Conservation (phyloP, 139 green algal species). For the Volvox africanus region DNA sequence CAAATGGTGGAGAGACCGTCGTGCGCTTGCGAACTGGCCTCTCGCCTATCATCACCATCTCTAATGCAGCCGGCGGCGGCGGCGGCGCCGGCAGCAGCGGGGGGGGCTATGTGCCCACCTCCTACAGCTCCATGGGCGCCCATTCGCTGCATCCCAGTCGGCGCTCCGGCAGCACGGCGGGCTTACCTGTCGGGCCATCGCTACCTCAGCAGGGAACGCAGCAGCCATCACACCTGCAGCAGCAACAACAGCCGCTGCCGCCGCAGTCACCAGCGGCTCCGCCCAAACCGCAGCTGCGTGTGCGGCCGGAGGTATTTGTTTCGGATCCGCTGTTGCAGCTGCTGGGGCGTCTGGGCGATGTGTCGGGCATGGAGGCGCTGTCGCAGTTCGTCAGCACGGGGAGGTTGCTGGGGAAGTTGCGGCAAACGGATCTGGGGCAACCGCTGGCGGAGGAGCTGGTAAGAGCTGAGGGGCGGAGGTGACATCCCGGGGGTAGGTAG, state of each 20-base stretch:
- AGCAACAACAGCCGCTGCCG: neutral
- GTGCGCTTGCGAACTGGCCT: slow-evolving; percentile 16
- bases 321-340: slow-evolving; percentile 8
- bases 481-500: no score
- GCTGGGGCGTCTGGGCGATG: slow-evolving; percentile 7
- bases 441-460: slow-evolving; percentile 29
- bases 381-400: neutral
- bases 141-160: neutral
- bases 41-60: neutral
- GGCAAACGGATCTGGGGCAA: slow-evolving; percentile 23
- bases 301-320: slow-evolving; percentile 23
- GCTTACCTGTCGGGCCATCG: neutral
- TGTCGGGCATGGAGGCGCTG: slow-evolving; percentile 32
- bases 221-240: neutral
- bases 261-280: neutral
- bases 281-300: neutral
- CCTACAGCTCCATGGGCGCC: neutral
- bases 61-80: no score
- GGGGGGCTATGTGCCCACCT: neutral
- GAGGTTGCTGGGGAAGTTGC: slow-evolving; percentile 17
- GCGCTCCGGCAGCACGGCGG: neutral
- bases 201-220: neutral
- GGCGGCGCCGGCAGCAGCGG: no score
- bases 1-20: slow-evolving; percentile 4
- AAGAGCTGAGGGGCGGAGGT: neutral